These are phyloP conservation scores for Ambrosia artemisiifolia DNA, from an alignment of 129 eudicot genomes.

Conservation along the genomic window DNA sequence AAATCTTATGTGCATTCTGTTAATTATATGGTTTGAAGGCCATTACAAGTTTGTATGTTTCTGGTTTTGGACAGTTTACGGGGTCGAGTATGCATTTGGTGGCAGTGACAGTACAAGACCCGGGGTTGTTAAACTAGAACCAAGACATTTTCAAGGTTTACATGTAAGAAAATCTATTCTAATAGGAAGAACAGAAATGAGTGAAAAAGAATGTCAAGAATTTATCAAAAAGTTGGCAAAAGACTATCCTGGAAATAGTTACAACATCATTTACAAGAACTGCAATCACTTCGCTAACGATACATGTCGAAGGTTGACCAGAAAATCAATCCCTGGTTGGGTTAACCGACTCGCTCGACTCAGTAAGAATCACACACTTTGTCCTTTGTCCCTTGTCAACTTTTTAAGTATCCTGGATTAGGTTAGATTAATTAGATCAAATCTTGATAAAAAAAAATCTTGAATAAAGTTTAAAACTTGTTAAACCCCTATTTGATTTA, in stretches of 20 bases:
- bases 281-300: conserved; percentile 92
- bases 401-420: background rate
- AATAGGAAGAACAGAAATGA: conserved; percentile 78
- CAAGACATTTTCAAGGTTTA: conserved; percentile 83
- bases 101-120: conserved; percentile 76
- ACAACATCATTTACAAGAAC: conserved; percentile 71
- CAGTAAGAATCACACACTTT: conserved; percentile 43
- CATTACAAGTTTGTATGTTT: background rate
- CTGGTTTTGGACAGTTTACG: conserved; percentile 53
- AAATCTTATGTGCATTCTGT: background rate
- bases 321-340: conserved; percentile 86
- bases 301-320: conserved; percentile 56
- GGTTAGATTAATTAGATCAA: background rate
- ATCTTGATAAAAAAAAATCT: background rate
- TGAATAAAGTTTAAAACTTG: background rate
- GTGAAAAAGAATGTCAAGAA: conserved; percentile 54
- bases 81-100: conserved; percentile 87
- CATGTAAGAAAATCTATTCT: conserved; percentile 70
- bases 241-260: conserved; percentile 68
- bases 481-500: background rate
- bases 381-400: background rate
- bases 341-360: conserved; percentile 87
- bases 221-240: conserved; percentile 65
- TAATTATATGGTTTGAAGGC: background rate
- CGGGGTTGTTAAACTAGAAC: conserved; percentile 82